phyloP scores from a whole-genome alignment of 768 basidiomycete species.

The Boletus insuetus region DNA sequence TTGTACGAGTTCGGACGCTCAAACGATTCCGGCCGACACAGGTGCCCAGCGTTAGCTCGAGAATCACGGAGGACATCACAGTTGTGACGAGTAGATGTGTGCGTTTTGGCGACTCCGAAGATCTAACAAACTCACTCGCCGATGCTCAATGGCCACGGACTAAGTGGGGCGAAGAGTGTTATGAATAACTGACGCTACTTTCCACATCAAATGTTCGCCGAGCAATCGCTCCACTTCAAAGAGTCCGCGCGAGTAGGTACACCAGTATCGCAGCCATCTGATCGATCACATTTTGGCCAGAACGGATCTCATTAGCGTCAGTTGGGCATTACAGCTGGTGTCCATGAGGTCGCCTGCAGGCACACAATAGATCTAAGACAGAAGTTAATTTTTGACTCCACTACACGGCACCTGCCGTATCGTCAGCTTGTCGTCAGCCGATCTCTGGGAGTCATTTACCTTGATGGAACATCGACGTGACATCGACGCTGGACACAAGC shows the following conservation, averaged over 20 bases:
- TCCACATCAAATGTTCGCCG: not conserved
- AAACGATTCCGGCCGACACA: too few relatives aligned
- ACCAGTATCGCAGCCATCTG: not conserved
- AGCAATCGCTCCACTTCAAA: not conserved
- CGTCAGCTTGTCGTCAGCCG: not conserved
- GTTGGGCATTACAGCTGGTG: not conserved
- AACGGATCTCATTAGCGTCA: not conserved
- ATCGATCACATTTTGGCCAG: not conserved
- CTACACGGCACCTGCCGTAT: not conserved
- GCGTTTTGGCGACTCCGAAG: too few relatives aligned
- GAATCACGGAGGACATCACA: not conserved
- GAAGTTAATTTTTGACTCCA: conserved; percentile 10
- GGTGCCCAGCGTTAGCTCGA: not conserved
- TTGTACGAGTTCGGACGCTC: too few relatives aligned
- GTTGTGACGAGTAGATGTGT: too few relatives aligned
- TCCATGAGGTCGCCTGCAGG: conserved; percentile 8
- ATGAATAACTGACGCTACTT: not conserved
- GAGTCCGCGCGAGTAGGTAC: not conserved
- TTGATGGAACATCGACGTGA: conserved; percentile 3
- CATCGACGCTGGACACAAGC: not conserved
- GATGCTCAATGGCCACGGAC: too few relatives aligned
- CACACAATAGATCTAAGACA: conserved; percentile 9
- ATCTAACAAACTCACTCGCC: too few relatives aligned
- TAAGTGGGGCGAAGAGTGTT: too few relatives aligned
- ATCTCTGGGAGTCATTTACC: not conserved